Evolutionary conservation across 2,329 filamentous ascomycete genomes (phyloP), one percentile per base, ranked within the genome.

Genomic region (Beauveria rudraprayagi): DNA sequence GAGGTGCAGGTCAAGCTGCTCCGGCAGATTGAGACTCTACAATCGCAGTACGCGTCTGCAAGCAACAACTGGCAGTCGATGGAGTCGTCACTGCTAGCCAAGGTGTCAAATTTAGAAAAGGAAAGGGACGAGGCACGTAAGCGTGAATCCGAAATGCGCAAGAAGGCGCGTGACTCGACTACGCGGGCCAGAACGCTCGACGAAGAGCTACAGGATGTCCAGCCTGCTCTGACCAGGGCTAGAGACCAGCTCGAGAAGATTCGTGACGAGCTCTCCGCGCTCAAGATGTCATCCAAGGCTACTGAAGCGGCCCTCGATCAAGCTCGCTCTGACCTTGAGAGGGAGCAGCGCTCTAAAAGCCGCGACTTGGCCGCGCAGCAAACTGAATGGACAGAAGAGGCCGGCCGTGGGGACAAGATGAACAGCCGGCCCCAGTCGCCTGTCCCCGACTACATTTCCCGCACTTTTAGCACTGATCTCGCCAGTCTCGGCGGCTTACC

Each of bases 11-110:
- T 90, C 48, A 97, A 97, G 72, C 80, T 97, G 46, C 79, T 97
- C 48, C 86, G 94, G 46, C 95, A 99, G 74, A 89, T 99, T 59
- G 94, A 99, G 76, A 97, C 91, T 0, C 77, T 99, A 43, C 94
- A 99, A 73, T 94, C 90, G 7, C 95, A 99, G 72, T 96, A 99
- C 74, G 87, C 92, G 1, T 87, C 95, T 60, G 94, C 94, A 1
- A 94, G 91, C 66, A 91, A 96, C 70, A 99, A 99, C 68, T 99
- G 95, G 94, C 92, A 97, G 70, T 91, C 92, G 0, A 95, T 99
- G 64, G 93, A 99, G 73, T 85, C 89, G 10, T 95, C 90, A 2
- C 76, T 99, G 37, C 83, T 93, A 56, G 85, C 90, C 24, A 85
- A 92, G 61, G 82, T 94, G 11, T 82, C 87, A 4, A 87, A 79